Conservation (phyloP, 768 basidiomycete genomes). For the Serendipita indica region DNA sequence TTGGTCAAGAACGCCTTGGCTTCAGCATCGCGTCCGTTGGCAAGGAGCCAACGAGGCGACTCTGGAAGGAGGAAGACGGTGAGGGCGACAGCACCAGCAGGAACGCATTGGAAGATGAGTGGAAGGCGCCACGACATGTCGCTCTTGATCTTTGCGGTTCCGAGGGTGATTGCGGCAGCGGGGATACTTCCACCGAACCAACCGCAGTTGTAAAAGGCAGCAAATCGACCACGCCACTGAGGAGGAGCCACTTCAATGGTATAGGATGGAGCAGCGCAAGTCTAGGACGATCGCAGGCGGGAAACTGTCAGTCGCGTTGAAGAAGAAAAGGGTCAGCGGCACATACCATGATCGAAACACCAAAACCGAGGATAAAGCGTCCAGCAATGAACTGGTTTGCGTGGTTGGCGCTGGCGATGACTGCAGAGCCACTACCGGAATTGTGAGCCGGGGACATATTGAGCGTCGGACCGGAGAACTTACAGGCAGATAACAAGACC, state of each 20-base stretch:
- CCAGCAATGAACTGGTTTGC: constrained; percentile 37
- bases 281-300: constrained; percentile 11
- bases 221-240: constrained; percentile 39
- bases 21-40: constrained; percentile 34
- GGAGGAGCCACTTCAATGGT: constrained; percentile 46
- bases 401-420: constrained; percentile 31
- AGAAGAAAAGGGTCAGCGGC: constrained; percentile 18
- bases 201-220: constrained; percentile 31
- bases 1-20: constrained; percentile 34
- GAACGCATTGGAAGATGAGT: constrained; percentile 35
- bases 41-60: constrained; percentile 42
- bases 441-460: neutral
- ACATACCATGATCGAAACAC: constrained; percentile 27
- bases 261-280: constrained; percentile 31
- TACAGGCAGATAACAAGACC: constrained; percentile 15
- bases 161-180: constrained; percentile 17
- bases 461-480: neutral
- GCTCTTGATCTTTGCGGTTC: constrained; percentile 20
- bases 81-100: constrained; percentile 25
- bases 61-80: constrained; percentile 24
- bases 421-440: constrained; percentile 28
- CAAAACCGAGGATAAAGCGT: constrained; percentile 34
- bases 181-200: constrained; percentile 8
- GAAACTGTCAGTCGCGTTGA: constrained; percentile 7
- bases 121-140: constrained; percentile 40